These are phyloP conservation scores for Pyrenochaeta sp. DNA, from an alignment of 2,329 filamentous ascomycete genomes.

Conservation along the genomic window DNA sequence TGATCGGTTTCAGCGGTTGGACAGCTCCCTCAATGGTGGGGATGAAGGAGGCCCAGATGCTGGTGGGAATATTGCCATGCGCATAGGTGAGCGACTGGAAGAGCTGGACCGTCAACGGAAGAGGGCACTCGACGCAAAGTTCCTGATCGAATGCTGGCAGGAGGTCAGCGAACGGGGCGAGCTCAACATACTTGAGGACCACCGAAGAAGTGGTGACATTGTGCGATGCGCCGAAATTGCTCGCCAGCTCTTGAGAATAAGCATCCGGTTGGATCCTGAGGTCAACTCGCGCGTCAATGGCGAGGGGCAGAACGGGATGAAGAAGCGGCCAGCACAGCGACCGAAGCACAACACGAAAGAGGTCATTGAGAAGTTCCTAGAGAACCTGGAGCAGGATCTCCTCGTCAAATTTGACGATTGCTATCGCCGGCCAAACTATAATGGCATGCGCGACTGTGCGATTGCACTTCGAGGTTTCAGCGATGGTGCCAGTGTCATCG, in stretches of 20 bases:
- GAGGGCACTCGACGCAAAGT: conserved; percentile 90
- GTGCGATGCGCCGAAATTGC: conserved; percentile 94
- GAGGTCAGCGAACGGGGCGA: conserved; percentile 92
- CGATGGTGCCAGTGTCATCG: conserved; percentile 93
- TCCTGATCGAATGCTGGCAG: conserved; percentile 95
- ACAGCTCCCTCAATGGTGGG: conserved; percentile 77
- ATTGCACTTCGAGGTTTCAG: conserved; percentile 95
- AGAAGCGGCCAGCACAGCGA: conserved; percentile 35
- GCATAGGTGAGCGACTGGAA: conserved; percentile 92
- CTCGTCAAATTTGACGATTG: conserved; percentile 97
- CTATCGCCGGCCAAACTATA: conserved; percentile 93
- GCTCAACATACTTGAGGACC: conserved; percentile 85
- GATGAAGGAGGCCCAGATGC: conserved; percentile 62
- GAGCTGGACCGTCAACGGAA: conserved; percentile 92
- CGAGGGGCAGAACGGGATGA: conserved; percentile 60
- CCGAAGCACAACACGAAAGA: conserved; percentile 76
- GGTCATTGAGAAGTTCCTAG: conserved; percentile 94
- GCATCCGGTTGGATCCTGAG: conserved; percentile 82
- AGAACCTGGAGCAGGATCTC: conserved; percentile 93
- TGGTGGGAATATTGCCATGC: conserved; percentile 89
- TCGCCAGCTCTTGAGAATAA: conserved; percentile 91
- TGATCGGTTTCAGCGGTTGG: conserved; percentile 88
- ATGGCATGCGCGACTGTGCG: conserved; percentile 97
- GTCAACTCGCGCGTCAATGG: conserved; percentile 60
- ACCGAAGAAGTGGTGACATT: conserved; percentile 87